These are phyloP conservation scores for Scheffersomyces illinoinensis DNA, from an alignment of 1,139 yeast genomes.

Conservation along the genomic window DNA sequence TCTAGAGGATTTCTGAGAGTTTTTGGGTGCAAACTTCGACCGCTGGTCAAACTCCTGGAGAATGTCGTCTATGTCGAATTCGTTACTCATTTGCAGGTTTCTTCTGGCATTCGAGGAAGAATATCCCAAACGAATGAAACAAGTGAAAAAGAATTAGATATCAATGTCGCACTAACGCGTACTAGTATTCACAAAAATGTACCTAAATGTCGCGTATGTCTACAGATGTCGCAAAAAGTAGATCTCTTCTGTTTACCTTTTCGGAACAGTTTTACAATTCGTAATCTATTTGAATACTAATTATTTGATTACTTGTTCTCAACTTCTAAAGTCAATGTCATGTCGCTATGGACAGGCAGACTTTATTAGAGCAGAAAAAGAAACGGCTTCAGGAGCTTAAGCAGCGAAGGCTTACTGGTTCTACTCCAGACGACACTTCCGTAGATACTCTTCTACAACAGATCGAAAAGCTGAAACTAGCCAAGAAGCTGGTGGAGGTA, in stretches of 20 bases:
- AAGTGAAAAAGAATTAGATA: background rate
- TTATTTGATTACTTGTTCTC: too few relatives aligned
- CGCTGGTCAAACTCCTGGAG: constrained; percentile 57
- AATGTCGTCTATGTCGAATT: constrained; percentile 66
- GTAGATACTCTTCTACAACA: constrained; percentile 17
- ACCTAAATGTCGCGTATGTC: background rate
- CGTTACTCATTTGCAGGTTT: background rate
- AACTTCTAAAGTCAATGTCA: background rate
- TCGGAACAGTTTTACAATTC: background rate
- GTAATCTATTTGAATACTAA: background rate
- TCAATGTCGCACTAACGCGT: background rate
- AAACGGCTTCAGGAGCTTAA: constrained; percentile 43
- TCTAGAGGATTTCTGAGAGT: constrained; percentile 11
- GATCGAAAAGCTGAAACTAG: constrained; percentile 15
- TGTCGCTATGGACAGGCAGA: constrained; percentile 35
- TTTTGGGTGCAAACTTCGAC: constrained; percentile 13
- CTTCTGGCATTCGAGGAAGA: background rate
- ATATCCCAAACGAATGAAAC: background rate
- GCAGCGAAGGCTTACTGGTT: constrained; percentile 26
- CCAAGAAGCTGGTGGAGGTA: constrained; percentile 19
- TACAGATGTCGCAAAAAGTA: background rate
- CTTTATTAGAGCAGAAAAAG: constrained; percentile 42
- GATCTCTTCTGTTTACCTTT: background rate
- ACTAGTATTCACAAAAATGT: background rate
- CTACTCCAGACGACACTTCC: constrained; percentile 12